Base-by-base conservation (phyloP, 2,329 filamentous ascomycete species). In the Hypoxylon sp. region DNA sequence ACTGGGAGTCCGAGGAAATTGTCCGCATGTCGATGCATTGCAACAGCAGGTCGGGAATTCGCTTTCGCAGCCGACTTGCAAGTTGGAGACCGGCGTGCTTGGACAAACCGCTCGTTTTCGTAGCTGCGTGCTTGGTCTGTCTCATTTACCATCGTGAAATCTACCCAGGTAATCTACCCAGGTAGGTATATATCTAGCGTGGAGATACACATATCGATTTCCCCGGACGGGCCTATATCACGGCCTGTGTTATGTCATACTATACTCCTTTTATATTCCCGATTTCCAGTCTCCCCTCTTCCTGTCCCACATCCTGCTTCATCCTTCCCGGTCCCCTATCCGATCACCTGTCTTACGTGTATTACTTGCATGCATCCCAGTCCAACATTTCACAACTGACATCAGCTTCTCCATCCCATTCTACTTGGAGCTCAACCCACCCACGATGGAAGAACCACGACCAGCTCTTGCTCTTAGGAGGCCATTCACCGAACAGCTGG, bases 21-120 rank as follows among this genome's bases (percentile, higher is more conserved):
- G 40, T 58, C 21, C 50, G 51, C 54, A 58, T 58, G 51, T 42
- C 13, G 40, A 50, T 61, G 51, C 50, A 47, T 58, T 60, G 58
- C 23, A 59, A 48, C 40, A 38, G 42, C 43, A 42, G 37, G 24
- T 27, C 48, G 57, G 60, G 48, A 54, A 35, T 55, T 52, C 23
- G 48, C 37, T 58, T 40, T 58, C 29, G 50, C 43, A 37, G 49
- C 46, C 31, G 42, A 35, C 27, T 47, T 42, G 49, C 26, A 37
- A 35, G 31, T 52, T 50, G 41, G 58, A 49, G 51, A 50, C 24
- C 10, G 38, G 46, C 56, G 46, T 48, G 24, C 37, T 48, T 48
- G 47, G 48, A 35, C 27, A 43, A n/a, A 48, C 20, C 43, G 47
- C 35, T 49, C 37, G 33, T 42, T 27, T 35, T 20, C 26, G 54